Base-by-base conservation (phyloP, 257 asterid species). In the Asclepias syriaca region DNA sequence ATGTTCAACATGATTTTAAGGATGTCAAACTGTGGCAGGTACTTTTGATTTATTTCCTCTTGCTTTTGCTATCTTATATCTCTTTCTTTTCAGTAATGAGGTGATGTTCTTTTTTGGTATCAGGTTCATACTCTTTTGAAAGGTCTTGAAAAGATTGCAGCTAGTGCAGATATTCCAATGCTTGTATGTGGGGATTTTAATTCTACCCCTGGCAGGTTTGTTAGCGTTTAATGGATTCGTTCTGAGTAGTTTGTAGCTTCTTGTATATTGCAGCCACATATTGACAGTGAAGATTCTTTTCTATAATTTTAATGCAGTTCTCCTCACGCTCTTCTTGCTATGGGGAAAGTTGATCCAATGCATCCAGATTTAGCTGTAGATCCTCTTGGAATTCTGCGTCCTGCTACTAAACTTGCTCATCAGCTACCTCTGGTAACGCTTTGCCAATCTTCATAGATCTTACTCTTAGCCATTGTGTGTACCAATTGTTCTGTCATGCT, bases 1-100 rank as follows among this genome's bases (percentile, higher is more conserved):
- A 87, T 72, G 91, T 92, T 75, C 95, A 85, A 59, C 97, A 84
- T 72, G 99, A 95, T 39, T 74, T 86, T 81, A 95, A 87, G 89
- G 99, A 95, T 80, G 96, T 95, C 82, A 95, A 89, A 84, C 96
- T 95, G 73, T 95, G 99, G 99, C 99, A 92, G 99, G 99, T 94
- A 70, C 67, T 72, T 75, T 59, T 56, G 22, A 11, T 43, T 24
- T 11, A 10, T 57, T 49, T 68, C 48, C 48, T 64, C 65, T 71
- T 78, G 57, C 70, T 40, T 65, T 56, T 37, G 77, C 66, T 58
- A 56, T 78, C 22, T 39, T 68, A 69, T 48, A n/a, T 68, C 51
- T 68, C 24, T 59, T 65, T 68, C 24, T 59, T 65, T 78, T 71
- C 56, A 34, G 55, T 55, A 69, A 60, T 53, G 53, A 72, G 59